A percentile compares a stretch with the other conserved stretches of the same genome.
These are phyloP conservation scores for Butyriboletus loyo DNA, from an alignment of 768 basidiomycete genomes.

Conservation along the genomic window DNA sequence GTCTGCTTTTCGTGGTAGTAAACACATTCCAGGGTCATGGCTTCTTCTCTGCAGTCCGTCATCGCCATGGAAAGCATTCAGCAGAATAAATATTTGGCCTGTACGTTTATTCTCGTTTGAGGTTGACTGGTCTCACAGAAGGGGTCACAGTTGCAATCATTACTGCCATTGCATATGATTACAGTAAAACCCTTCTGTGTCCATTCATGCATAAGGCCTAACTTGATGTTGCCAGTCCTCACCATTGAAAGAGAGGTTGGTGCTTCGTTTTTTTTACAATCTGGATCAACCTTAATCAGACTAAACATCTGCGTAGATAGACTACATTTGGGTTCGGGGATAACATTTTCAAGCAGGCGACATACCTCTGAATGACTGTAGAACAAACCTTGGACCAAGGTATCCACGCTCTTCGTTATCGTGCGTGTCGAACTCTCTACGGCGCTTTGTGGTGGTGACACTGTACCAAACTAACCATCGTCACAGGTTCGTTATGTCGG, in stretches of 20 bases:
- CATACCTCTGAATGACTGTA: neutral
- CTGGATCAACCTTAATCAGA: neutral
- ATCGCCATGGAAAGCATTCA: neutral
- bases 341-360: neutral
- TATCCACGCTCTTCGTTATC: neutral
- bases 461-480: no score
- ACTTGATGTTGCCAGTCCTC: neutral
- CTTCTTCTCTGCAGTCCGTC: neutral
- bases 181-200: neutral
- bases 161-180: slow-evolving; percentile 1
- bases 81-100: neutral
- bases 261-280: neutral
- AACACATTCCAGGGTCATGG: neutral
- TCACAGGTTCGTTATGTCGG: no score
- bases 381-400: neutral
- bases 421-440: neutral
- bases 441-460: no score
- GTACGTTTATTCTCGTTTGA: neutral
- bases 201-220: no score
- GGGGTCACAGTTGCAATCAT: neutral
- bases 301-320: neutral
- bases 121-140: neutral
- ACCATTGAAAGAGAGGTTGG: slow-evolving; percentile 2
- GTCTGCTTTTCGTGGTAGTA: neutral
- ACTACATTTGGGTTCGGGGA: slow-evolving; percentile 6